A percentile compares a stretch with the other conserved stretches of the same genome.
Evolutionary conservation across 2,329 filamentous ascomycete species (phyloP).

Genomic region (Hymenotorrendiella dingleyae): DNA sequence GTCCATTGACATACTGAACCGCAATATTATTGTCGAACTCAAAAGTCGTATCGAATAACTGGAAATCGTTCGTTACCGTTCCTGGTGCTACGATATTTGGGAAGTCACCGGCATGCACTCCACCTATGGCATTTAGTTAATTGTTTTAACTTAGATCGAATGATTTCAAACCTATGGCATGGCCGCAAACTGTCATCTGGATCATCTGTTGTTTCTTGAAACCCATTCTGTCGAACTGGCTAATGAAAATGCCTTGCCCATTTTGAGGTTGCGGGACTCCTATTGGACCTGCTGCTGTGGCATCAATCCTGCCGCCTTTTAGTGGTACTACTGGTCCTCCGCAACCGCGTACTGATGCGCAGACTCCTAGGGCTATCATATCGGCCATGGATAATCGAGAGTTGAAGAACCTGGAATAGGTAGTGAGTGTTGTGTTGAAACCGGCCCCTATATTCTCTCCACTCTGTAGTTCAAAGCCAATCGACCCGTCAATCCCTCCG

Average conservation of each 20-base stretch:
- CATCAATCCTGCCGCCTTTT: conserved; percentile 49
- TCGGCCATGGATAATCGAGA: conserved; percentile 48
- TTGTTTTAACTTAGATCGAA: no score
- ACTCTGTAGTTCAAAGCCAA: conserved; percentile 51
- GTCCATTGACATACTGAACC: conserved; percentile 49
- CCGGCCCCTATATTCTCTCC: conserved; percentile 52
- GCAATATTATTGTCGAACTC: conserved; percentile 53
- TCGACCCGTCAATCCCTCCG: conserved; percentile 54
- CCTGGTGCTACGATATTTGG: conserved; percentile 45
- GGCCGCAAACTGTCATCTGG: conserved; percentile 53
- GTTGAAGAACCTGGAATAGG: conserved; percentile 48
- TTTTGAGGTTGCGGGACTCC: conserved; percentile 56
- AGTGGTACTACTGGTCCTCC: conserved; percentile 51
- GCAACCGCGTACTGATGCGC: conserved; percentile 52
- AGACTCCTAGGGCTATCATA: conserved; percentile 52
- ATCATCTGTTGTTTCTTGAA: conserved; percentile 54
- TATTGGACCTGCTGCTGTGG: conserved; percentile 38
- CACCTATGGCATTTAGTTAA: no score
- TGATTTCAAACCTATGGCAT: no score
- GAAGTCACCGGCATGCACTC: conserved; percentile 50
- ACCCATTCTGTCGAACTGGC: conserved; percentile 53
- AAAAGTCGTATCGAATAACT: conserved; percentile 42
- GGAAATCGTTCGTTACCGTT: conserved; percentile 36
- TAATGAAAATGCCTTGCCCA: conserved; percentile 42
- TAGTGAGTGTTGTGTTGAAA: conserved; percentile 47